Conservation (phyloP, 345 rosid genomes). For the Linum usitatissimum region DNA sequence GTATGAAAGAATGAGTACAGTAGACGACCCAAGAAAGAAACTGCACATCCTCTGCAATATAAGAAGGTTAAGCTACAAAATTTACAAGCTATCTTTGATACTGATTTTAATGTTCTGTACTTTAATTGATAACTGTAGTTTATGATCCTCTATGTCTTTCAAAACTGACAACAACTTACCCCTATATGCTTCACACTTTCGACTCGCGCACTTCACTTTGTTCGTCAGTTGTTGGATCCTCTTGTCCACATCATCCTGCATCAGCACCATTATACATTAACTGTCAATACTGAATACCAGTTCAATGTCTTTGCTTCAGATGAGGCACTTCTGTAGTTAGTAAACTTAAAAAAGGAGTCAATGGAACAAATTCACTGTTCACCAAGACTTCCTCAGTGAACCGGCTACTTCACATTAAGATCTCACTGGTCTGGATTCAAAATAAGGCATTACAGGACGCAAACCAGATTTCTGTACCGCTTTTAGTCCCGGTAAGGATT, state of each 20-base stretch:
- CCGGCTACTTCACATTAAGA: no score
- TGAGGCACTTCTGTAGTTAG: not conserved
- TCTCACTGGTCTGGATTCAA: no score
- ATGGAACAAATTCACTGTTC: not conserved
- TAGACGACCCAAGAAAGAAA: not conserved
- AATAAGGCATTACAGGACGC: no score
- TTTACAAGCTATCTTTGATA: conserved; percentile 11
- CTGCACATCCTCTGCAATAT: not conserved
- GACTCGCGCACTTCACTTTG: conserved; percentile 31
- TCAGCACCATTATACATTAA: not conserved
- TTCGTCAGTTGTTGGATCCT: conserved; percentile 30
- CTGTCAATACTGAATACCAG: not conserved
- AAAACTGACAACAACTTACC: conserved; percentile 42
- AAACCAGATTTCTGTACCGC: no score
- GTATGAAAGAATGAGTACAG: conserved; percentile 47
- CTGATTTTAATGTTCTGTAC: conserved; percentile 14
- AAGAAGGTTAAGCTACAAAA: not conserved
- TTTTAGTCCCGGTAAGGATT: no score
- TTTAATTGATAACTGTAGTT: conserved; percentile 25
- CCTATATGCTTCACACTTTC: conserved; percentile 38
- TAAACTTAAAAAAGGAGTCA: not conserved
- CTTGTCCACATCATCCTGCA: conserved; percentile 41
- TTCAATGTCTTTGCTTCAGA: not conserved
- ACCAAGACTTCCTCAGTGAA: no score
- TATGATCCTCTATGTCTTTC: conserved; percentile 43